A percentile compares a stretch with the other conserved stretches of the same genome.
Evolutionary conservation across 2,329 filamentous ascomycete species (phyloP).

Genomic region (Cordyceps cicadae): DNA sequence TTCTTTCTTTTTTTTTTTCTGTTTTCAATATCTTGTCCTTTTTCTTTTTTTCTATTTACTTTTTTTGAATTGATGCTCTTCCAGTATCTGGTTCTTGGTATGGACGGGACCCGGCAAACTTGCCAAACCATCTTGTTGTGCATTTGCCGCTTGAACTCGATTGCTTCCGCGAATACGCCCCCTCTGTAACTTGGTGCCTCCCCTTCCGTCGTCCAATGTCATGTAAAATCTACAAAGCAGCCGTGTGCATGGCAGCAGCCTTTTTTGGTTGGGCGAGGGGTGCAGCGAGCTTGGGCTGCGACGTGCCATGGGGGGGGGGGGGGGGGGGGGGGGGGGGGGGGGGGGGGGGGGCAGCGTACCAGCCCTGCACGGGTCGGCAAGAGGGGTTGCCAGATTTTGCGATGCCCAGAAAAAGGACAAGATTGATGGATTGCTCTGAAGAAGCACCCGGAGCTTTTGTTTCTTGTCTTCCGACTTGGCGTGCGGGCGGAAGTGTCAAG

Average conservation of each 20-base stretch:
- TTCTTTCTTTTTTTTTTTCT: not conserved
- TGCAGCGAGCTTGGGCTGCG: slow-evolving; percentile 39
- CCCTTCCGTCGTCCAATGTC: no score
- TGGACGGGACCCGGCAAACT: not conserved
- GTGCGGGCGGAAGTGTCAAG: not conserved
- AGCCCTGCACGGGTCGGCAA: no score
- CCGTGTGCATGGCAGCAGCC: no score
- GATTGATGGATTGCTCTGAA: not conserved
- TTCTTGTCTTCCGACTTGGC: not conserved
- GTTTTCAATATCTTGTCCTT: not conserved
- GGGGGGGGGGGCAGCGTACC: slow-evolving; percentile 16
- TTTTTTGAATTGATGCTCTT: slow-evolving; percentile 1
- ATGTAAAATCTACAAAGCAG: no score
- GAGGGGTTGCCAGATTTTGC: no score
- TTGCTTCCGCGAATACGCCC: slow-evolving; percentile 31
- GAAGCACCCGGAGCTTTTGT: not conserved
- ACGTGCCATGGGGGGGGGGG: slow-evolving; percentile 30
- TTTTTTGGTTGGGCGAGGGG: slow-evolving; percentile 43
- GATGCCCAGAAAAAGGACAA: no score
- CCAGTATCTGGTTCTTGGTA: not conserved
- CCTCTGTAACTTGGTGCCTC: slow-evolving; percentile 17
- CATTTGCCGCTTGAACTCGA: slow-evolving; percentile 15
- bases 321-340: slow-evolving; percentile 20
- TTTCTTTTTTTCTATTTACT: not conserved
- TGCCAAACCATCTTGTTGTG: not conserved